Percentiles rank a stretch among this genome's conserved stretches.
Conservation (phyloP, 305 asterid species). For the Rubia peregrina region DNA sequence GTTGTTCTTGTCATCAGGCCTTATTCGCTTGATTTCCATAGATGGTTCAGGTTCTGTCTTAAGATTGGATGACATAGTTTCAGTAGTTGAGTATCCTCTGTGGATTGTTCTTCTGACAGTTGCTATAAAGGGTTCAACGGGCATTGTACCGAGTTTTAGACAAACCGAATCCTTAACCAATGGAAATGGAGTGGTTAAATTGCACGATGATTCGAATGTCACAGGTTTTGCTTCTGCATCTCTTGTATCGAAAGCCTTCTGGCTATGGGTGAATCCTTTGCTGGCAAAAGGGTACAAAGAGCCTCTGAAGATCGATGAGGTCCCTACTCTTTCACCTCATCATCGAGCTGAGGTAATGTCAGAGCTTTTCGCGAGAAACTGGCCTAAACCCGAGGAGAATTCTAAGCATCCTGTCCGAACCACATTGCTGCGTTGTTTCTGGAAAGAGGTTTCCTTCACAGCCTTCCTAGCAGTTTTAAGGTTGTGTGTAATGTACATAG, state of each 20-base stretch:
- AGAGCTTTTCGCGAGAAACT: slow-evolving; percentile 43
- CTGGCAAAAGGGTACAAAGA: slow-evolving; percentile 53
- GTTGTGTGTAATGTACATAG: slow-evolving; percentile 66
- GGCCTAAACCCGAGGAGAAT: slow-evolving; percentile 79
- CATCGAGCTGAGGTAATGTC: slow-evolving; percentile 76
- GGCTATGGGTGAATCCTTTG: slow-evolving; percentile 90
- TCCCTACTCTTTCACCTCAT: slow-evolving; percentile 70
- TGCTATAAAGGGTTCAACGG: slow-evolving; percentile 60
- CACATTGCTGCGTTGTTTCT: slow-evolving; percentile 63
- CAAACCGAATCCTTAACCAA: slow-evolving; percentile 27
- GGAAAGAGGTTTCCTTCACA: slow-evolving; percentile 62
- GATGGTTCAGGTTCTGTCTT: slow-evolving; percentile 33
- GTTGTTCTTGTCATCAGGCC: slow-evolving; percentile 42
- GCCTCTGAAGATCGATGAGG: slow-evolving; percentile 62
- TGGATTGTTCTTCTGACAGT: slow-evolving; percentile 37
- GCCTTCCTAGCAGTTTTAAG: slow-evolving; percentile 62
- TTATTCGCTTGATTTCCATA: slow-evolving; percentile 37
- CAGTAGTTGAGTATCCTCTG: slow-evolving; percentile 34
- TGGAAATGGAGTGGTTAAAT: not conserved
- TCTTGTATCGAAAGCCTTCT: slow-evolving; percentile 53
- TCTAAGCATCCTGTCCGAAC: slow-evolving; percentile 66
- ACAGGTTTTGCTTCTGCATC: slow-evolving; percentile 76
- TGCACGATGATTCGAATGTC: slow-evolving; percentile 37
- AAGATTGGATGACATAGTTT: slow-evolving; percentile 52
- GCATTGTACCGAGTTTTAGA: slow-evolving; percentile 24